phyloP scores from a whole-genome alignment of 2,329 filamentous ascomycete genomes.

The Aureobasidium sp. region DNA sequence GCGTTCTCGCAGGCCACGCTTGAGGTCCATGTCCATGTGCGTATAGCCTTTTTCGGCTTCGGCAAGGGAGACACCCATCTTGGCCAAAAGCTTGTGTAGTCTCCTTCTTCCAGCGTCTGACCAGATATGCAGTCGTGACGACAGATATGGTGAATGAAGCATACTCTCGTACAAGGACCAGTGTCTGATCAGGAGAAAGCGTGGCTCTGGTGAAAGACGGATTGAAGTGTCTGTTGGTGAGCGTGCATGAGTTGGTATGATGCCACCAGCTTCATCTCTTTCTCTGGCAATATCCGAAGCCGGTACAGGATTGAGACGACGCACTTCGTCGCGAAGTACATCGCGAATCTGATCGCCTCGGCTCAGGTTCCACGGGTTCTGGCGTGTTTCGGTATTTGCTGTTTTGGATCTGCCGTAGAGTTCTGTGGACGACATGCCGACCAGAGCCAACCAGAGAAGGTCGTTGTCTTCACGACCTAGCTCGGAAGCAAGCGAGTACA shows the following conservation, averaged over 20 bases:
- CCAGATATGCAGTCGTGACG: slow-evolving; percentile 89
- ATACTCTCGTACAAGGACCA: slow-evolving; percentile 99
- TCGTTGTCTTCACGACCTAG: slow-evolving; percentile 96
- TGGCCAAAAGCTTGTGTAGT: slow-evolving; percentile 87
- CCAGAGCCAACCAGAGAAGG: slow-evolving; percentile 87
- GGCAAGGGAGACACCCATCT: slow-evolving; percentile 92
- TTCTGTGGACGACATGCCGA: slow-evolving; percentile 90
- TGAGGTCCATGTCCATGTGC: slow-evolving; percentile 97
- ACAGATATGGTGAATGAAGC: slow-evolving; percentile 93
- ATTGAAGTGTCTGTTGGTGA: slow-evolving; percentile 90
- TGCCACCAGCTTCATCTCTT: slow-evolving; percentile 61
- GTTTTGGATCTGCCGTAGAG: slow-evolving; percentile 68
- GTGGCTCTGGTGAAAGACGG: slow-evolving; percentile 84
- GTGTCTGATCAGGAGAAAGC: slow-evolving; percentile 85
- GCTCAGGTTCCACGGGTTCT: slow-evolving; percentile 28
- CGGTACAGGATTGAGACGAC: slow-evolving; percentile 79
- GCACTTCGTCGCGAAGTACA: slow-evolving; percentile 84
- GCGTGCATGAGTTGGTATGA: slow-evolving; percentile 80
- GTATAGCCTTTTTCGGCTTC: slow-evolving; percentile 95
- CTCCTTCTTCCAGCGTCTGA: slow-evolving; percentile 81
- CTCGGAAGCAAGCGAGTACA: slow-evolving; percentile 91
- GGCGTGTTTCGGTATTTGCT: slow-evolving; percentile 35
- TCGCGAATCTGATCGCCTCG: slow-evolving; percentile 78
- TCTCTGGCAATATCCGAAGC: slow-evolving; percentile 51
- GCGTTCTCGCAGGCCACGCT: slow-evolving; percentile 75